Evolutionary conservation across 257 asterid genomes (phyloP).

Genomic region (Nicotiana otophora): DNA sequence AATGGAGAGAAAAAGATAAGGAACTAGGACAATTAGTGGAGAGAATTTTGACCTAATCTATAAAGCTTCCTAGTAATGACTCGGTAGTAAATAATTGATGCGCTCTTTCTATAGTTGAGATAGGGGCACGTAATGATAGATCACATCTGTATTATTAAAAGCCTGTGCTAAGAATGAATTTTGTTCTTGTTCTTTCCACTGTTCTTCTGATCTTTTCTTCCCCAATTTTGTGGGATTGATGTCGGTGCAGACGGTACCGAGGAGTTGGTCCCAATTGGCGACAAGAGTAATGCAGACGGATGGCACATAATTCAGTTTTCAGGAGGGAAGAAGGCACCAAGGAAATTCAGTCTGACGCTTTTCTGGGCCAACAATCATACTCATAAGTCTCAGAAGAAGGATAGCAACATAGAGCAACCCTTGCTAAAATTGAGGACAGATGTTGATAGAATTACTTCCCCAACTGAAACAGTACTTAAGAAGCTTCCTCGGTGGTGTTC

Average conservation of each 20-base stretch:
- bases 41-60: not conserved
- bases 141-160: not conserved
- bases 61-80: not conserved
- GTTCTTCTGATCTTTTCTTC: not conserved
- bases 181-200: not conserved
- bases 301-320: slow-evolving; percentile 87
- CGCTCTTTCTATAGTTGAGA: not conserved
- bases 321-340: slow-evolving; percentile 73
- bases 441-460: slow-evolving; percentile 57
- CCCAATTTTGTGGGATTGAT: not conserved
- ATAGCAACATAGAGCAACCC: slow-evolving; percentile 16
- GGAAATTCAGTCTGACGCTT: slow-evolving; percentile 54
- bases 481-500: slow-evolving; percentile 91
- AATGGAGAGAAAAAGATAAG: not conserved
- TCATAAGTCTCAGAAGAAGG: not conserved
- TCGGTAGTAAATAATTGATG: not conserved
- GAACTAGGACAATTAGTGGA: slow-evolving; percentile 2
- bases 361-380: slow-evolving; percentile 41
- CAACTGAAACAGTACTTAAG: slow-evolving; percentile 28
- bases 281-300: slow-evolving; percentile 56
- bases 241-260: slow-evolving; percentile 39
- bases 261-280: slow-evolving; percentile 52
- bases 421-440: slow-evolving; percentile 74
- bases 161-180: not conserved
- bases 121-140: not conserved